Evolutionary conservation across 1,139 yeast genomes (phyloP), one percentile per base, ranked within the genome.

Genomic region (Kodamaea arcana): DNA sequence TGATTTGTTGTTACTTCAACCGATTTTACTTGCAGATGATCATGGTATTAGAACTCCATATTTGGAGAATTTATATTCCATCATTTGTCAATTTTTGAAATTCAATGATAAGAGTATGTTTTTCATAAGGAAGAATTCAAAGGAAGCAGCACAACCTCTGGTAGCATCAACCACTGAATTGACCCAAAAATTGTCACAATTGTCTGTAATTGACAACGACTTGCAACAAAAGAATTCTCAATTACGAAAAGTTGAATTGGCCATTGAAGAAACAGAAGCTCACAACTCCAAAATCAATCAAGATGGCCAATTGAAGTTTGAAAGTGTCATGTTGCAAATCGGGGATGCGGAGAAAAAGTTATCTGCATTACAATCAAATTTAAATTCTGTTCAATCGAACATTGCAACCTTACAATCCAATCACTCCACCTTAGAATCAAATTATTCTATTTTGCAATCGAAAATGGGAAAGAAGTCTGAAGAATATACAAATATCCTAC

Each of bases 1-100:
- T 32, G 97, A 88, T 58, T 68, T 87, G 51, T 64, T 87, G 32
- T 62, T 88, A 38, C 69, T 88, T 41, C 94, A 87, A 54, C 95
- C 96, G 3, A 88, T 88, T 39, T 65, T 88, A 37, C 65, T 87
- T 40, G 95, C 94, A 13, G 96, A 87, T 59, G 95, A 87, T 55
- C 75, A 76, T 51, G 81, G 84, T 30, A 80, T 87, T 36, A 81
- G 85, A 54, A 85, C 96, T 1, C 96, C 97, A 3, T 88, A 88
- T 54, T 69, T 88, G 57, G 97, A 88, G 59, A 85, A 86, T 50
- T 64, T 86, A 40, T 88, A 86, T 55, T 87, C 95, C 3, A 75
- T 82, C 40, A 66, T 85, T 69, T 80, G 86, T 46, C 94, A 84
- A 53, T 72, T 70, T 39, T 70, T 69, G 37, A 75, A 71, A 44